These are phyloP conservation scores for Populus hybrid DNA, from an alignment of 441 rosid genomes.

Conservation along the genomic window DNA sequence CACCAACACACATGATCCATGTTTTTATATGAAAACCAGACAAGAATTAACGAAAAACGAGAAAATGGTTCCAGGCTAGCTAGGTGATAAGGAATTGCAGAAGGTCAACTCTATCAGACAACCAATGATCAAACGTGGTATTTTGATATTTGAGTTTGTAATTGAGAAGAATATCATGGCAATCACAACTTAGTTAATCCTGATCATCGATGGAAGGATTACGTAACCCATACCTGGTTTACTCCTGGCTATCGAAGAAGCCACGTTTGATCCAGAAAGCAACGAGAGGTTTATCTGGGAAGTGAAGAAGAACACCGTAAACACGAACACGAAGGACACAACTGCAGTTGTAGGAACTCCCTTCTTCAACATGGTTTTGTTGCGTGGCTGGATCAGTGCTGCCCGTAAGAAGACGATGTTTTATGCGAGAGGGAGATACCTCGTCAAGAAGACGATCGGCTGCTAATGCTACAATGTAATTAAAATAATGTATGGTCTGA, in stretches of 20 bases:
- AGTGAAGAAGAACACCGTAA: neutral
- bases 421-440: neutral
- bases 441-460: neutral
- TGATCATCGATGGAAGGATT: neutral
- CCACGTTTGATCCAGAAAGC: neutral
- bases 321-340: neutral
- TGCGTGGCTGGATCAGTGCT: neutral
- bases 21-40: neutral
- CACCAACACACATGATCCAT: neutral
- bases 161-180: neutral
- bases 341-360: neutral
- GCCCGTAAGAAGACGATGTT: too few species aligned
- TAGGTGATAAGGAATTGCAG: neutral
- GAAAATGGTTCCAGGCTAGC: neutral
- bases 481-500: neutral
- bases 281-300: neutral
- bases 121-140: neutral
- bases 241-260: neutral
- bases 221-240: conserved; percentile 12
- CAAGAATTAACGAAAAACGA: neutral
- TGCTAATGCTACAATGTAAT: neutral
- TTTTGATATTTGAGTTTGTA: neutral
- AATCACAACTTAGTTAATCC: neutral
- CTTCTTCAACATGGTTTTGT: neutral
- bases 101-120: neutral